A percentile compares a stretch with the other conserved stretches of the same genome.
phyloP scores from a whole-genome alignment of 495 filamentous ascomycete species.

The Hyaloscypha bicolor region DNA sequence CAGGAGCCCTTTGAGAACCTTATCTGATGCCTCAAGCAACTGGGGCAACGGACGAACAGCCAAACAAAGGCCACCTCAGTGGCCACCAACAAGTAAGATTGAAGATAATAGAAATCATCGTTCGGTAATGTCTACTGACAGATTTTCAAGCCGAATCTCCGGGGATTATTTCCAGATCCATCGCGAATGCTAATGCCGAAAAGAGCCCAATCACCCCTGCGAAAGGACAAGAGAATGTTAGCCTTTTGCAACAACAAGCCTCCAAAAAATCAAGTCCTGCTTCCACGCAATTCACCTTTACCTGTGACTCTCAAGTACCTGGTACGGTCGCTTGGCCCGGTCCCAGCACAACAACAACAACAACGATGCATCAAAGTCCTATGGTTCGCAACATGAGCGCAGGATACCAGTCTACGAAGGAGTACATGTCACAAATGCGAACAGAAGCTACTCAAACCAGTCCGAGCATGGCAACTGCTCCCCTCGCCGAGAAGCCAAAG shows the following conservation, averaged over 20 bases:
- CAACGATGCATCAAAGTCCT: conserved; percentile 28
- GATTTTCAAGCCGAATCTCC: conserved; percentile 47
- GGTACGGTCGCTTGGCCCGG: conserved; percentile 50
- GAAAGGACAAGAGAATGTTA: conserved; percentile 70
- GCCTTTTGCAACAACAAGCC: conserved; percentile 71
- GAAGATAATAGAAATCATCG: background rate
- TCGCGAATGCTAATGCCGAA: conserved; percentile 87
- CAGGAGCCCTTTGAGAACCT: conserved; percentile 64
- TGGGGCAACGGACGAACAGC: conserved; percentile 51
- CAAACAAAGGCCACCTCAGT: conserved; percentile 42
- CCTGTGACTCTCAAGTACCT: conserved; percentile 65
- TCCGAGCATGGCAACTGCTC: conserved; percentile 48
- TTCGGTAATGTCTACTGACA: conserved; percentile 16
- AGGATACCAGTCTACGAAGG: too few species aligned
- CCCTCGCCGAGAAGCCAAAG: conserved; percentile 40
- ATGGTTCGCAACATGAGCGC: conserved; percentile 36
- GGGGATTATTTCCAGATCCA: conserved; percentile 75
- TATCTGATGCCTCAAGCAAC: conserved; percentile 54
- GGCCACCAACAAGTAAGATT: conserved; percentile 47
- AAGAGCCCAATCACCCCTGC: conserved; percentile 61
- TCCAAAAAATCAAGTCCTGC: conserved; percentile 59
- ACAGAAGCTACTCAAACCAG: conserved; percentile 67
- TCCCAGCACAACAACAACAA: conserved; percentile 8
- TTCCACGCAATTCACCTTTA: conserved; percentile 90
- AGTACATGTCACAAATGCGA: too few species aligned